A percentile compares a stretch with the other conserved stretches of the same genome.
Conservation (phyloP, 2,329 filamentous ascomycete genomes). For the Fusarium nodosum region DNA sequence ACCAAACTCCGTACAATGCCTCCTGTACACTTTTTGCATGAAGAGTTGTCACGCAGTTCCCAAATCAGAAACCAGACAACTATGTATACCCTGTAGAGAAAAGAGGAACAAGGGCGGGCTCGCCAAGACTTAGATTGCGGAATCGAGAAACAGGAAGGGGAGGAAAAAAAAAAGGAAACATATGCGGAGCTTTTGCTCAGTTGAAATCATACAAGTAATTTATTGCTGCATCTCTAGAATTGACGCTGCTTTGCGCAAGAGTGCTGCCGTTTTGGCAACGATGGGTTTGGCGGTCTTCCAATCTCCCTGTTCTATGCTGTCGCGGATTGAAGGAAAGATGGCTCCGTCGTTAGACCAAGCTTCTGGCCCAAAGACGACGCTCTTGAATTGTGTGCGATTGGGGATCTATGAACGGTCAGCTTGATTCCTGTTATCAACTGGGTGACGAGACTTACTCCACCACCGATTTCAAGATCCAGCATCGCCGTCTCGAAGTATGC, state of each 20-base stretch:
- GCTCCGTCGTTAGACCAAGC: conserved; percentile 70
- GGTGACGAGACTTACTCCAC: conserved; percentile 74
- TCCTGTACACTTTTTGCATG: conserved; percentile 48
- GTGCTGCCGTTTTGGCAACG: conserved; percentile 78
- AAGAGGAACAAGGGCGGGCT: conserved; percentile 35
- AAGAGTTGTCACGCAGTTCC: conserved; percentile 33
- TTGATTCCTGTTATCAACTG: background rate
- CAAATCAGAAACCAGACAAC: conserved; percentile 33
- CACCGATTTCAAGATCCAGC: conserved; percentile 78
- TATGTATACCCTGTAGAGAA: conserved; percentile 39
- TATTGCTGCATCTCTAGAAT: conserved; percentile 49
- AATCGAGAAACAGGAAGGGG: conserved; percentile 17
- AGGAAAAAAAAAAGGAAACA: conserved; percentile 19
- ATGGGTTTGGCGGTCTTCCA: conserved; percentile 77
- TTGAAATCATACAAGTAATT: conserved; percentile 40
- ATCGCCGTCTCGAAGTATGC: conserved; percentile 85
- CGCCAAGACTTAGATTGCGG: conserved; percentile 29
- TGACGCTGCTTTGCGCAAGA: conserved; percentile 72
- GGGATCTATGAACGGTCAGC: conserved; percentile 71
- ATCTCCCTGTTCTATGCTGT: conserved; percentile 79
- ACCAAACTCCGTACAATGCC: conserved; percentile 56
- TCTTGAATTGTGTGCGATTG: conserved; percentile 92
- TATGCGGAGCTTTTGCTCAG: conserved; percentile 18
- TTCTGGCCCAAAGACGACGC: conserved; percentile 88
- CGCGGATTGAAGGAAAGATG: conserved; percentile 79